These are phyloP conservation scores for Penicillium occitanis DNA, from an alignment of 2,329 filamentous ascomycete species.

Conservation along the genomic window DNA sequence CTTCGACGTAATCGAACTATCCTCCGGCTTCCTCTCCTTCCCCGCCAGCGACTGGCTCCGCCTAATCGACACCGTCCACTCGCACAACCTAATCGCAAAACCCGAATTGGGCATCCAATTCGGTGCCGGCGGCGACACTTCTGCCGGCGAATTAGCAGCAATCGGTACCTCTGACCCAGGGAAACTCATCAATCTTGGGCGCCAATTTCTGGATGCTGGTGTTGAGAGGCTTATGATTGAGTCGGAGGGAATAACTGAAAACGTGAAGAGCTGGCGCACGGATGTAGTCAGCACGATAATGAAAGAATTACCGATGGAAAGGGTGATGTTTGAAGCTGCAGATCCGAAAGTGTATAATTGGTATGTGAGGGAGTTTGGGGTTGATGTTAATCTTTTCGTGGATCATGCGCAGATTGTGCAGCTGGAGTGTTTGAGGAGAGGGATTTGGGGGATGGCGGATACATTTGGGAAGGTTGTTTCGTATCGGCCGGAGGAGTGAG, in stretches of 20 bases:
- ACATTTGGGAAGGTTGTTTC: constrained; percentile 56
- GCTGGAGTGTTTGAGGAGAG: constrained; percentile 51
- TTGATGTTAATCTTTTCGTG: constrained; percentile 59
- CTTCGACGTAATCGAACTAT: constrained; percentile 57
- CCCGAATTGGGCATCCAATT: constrained; percentile 60
- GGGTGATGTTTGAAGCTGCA: constrained; percentile 60
- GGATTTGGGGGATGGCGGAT: constrained; percentile 58
- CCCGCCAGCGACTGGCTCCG: constrained; percentile 56
- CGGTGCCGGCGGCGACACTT: constrained; percentile 56
- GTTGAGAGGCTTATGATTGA: constrained; percentile 60
- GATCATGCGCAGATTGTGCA: constrained; percentile 61
- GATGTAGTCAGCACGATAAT: constrained; percentile 57
- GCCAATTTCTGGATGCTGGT: constrained; percentile 52
- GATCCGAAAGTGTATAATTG: constrained; percentile 58
- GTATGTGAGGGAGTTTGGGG: constrained; percentile 58
- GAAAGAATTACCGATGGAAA: constrained; percentile 52
- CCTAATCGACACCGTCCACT: constrained; percentile 51
- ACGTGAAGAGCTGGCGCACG: constrained; percentile 55
- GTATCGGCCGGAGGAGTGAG: constrained; percentile 30
- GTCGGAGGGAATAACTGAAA: constrained; percentile 61
- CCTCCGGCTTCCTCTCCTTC: constrained; percentile 55
- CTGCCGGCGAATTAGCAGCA: constrained; percentile 47
- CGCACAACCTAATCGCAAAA: constrained; percentile 53
- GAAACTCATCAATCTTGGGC: constrained; percentile 52
- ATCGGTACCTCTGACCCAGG: constrained; percentile 52